Conservation (phyloP, 164 flowering plant genomes). For the Dillenia suffruticosa region DNA sequence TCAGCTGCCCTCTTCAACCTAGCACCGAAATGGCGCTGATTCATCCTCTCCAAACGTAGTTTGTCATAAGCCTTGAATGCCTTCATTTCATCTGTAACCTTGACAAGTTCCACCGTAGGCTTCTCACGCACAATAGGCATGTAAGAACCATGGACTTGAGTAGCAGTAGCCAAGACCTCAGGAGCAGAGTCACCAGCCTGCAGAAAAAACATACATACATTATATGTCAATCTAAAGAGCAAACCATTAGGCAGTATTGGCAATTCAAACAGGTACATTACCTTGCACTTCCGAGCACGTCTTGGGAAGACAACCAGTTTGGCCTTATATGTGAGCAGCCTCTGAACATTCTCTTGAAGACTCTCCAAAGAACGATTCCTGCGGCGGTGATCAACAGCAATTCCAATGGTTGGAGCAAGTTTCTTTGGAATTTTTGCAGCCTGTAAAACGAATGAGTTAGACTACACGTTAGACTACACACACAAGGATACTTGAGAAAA, state of each 20-base stretch:
- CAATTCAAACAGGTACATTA: slow-evolving; percentile 4
- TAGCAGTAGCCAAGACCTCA: slow-evolving; percentile 42
- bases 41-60: slow-evolving; percentile 42
- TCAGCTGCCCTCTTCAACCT: slow-evolving; percentile 55
- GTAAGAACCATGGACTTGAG: slow-evolving; percentile 39
- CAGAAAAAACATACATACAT: background rate
- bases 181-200: slow-evolving; percentile 45
- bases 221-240: background rate
- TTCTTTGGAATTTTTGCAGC: slow-evolving; percentile 81
- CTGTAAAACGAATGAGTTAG: slow-evolving; percentile 21
- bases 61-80: slow-evolving; percentile 49
- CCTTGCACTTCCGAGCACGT: slow-evolving; percentile 64
- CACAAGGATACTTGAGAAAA: background rate
- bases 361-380: slow-evolving; percentile 72
- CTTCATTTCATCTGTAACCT: slow-evolving; percentile 45
- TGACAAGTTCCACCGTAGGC: slow-evolving; percentile 39
- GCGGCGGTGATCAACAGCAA: slow-evolving; percentile 74
- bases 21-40: slow-evolving; percentile 37
- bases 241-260: slow-evolving; percentile 1
- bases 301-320: slow-evolving; percentile 86
- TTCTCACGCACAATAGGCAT: slow-evolving; percentile 40
- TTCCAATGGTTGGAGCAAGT: slow-evolving; percentile 77
- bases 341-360: slow-evolving; percentile 70
- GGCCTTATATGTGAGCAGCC: slow-evolving; percentile 84
- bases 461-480: background rate